These are phyloP conservation scores for Penicillium antarcticum DNA, from an alignment of 495 filamentous ascomycete species.

Conservation along the genomic window DNA sequence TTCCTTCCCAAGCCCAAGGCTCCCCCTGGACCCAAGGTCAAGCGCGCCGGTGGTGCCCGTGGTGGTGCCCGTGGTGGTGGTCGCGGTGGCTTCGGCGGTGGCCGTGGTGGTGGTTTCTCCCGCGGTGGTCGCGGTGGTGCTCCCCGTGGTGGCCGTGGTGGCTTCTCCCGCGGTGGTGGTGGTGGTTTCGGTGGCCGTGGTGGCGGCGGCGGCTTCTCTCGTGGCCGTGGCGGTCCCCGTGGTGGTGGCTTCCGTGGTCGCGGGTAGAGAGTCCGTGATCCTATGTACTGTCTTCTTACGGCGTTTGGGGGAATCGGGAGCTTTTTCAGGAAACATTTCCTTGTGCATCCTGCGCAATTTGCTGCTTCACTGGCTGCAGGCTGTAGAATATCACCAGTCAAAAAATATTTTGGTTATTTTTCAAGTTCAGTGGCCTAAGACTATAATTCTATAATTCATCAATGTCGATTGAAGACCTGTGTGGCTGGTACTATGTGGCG, in stretches of 20 bases:
- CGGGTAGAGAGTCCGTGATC: conserved; percentile 29
- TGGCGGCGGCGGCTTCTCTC: conserved; percentile 14
- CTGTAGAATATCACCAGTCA: conserved; percentile 40
- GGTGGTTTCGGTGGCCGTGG: conserved; percentile 24
- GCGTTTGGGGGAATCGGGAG: conserved; percentile 51
- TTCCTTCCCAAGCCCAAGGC: conserved; percentile 96
- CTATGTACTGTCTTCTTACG: conserved; percentile 44
- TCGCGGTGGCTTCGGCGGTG: conserved; percentile 30
- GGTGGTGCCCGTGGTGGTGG: conserved; percentile 45
- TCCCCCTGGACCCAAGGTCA: conserved; percentile 61
- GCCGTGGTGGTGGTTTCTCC: conserved; percentile 30
- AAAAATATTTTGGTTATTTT: conserved; percentile 15
- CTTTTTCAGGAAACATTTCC: conserved; percentile 44
- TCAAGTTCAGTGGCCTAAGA: not conserved
- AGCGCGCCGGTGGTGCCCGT: conserved; percentile 55
- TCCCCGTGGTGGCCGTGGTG: conserved; percentile 36
- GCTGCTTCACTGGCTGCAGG: conserved; percentile 29
- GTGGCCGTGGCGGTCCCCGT: conserved; percentile 26
- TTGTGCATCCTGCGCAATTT: conserved; percentile 40
- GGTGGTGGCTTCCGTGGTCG: conserved; percentile 38
- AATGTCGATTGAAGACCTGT: not conserved
- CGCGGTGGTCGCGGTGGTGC: conserved; percentile 45
- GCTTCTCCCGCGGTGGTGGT: conserved; percentile 28
- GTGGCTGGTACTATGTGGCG: conserved; percentile 33
- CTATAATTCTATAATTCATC: not conserved